Evolutionary conservation across 1,284 basidiomycete species (phyloP).

Genomic region (Ustanciosporium gigantosporum): DNA sequence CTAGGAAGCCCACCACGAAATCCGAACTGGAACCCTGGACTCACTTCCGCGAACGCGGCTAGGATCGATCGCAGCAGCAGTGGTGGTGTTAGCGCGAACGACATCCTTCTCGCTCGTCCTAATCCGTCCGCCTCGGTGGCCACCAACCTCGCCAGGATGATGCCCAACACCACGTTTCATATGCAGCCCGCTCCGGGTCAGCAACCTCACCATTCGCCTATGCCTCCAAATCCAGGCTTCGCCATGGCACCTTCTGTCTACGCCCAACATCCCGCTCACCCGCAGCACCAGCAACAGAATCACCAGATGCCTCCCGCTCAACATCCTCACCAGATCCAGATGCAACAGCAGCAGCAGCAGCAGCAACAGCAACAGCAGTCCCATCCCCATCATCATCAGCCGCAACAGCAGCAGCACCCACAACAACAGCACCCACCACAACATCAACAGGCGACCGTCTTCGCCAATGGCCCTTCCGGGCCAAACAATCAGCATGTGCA

Average conservation of each 20-base stretch:
- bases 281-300: slow-evolving; percentile 8
- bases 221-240: slow-evolving; percentile 6
- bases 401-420: slow-evolving; percentile 15
- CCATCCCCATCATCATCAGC: slow-evolving; percentile 1
- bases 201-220: slow-evolving; percentile 17
- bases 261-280: slow-evolving; percentile 13
- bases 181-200: slow-evolving; percentile 23
- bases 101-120: no score
- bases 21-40: no score
- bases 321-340: slow-evolving; percentile 11
- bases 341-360: slow-evolving; percentile 7
- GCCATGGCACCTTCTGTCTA: slow-evolving; percentile 21
- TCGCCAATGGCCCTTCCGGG: slow-evolving; percentile 4
- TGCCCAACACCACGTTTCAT: slow-evolving; percentile 33
- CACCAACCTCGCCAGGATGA: no score
- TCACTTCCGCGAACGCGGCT: no score
- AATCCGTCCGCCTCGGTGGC: no score
- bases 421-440: slow-evolving; percentile 16
- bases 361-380: slow-evolving; percentile 10
- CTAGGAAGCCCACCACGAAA: no score
- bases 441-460: slow-evolving; percentile 13
- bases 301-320: slow-evolving; percentile 3
- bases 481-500: slow-evolving; percentile 6
- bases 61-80: no score
- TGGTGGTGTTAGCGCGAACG: no score